Base-by-base conservation (phyloP, 2,329 filamentous ascomycete genomes). In the Chrysoporthe cubensis region DNA sequence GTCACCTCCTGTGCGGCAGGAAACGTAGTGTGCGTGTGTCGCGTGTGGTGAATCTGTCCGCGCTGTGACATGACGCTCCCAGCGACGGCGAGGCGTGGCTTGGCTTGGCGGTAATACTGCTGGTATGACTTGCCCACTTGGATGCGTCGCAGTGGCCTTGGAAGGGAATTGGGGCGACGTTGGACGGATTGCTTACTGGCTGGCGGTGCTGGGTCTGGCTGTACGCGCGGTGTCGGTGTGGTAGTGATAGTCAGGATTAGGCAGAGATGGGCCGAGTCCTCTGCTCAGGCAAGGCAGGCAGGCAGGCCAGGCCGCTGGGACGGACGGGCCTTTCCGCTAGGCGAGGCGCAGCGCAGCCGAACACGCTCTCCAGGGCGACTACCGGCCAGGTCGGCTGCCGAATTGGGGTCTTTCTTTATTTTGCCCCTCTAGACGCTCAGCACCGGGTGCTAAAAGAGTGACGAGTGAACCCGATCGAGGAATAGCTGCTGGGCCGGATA, bases 201-300 rank as follows among this genome's bases (percentile, higher is more conserved):
- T 61, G 58, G 48, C 42, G 11, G 56, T 9, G 43, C 58, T 60
- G 21, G 26, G 40, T 26, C 34, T 57, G 34, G 54, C 18, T 34
- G 58, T 58, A 66, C 66, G 66, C 64, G 66, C 59, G 66, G 65
- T 66, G 58, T 32, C 60, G 43, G 64, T 54, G 40, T 34, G 68
- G 16, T 37, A 66, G 11, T 50, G 50, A 58, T 52, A 37, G 57
- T 66, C 21, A 26, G 58, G 56, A 34, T 64, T 66, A 63, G 63
- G 66, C 60, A 60, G 43, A 67, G 56, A 48, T n/a, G 57, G 59
- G 52, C 48, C 43, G 54, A 42, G 44, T 54, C 56, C 61, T 9
- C 44, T 46, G 14, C 44, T 46, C 18, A 18, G 18, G 11, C 44
- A 46, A 16, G 14, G 8, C 18, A 48, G 46, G n/a, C 44, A 46